Conservation (phyloP, 2,329 filamentous ascomycete genomes). For the Seiridium unicorne region DNA sequence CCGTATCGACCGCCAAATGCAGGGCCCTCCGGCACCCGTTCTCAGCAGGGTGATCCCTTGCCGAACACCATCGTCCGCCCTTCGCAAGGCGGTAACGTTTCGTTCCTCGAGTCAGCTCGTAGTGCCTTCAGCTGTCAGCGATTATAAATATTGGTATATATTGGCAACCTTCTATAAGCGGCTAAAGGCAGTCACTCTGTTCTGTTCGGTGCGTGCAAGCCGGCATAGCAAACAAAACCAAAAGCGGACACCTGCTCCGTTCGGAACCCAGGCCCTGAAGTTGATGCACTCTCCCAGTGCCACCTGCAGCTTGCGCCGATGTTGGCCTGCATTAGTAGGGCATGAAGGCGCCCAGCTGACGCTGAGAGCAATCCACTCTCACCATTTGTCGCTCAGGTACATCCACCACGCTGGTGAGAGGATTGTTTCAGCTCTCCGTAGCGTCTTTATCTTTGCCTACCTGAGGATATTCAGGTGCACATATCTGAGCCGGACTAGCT, state of each 20-base stretch:
- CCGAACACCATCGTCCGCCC: no score
- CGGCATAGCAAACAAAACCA: background rate
- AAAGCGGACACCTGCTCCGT: background rate
- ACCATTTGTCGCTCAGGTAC: background rate
- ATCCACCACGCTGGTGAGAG: background rate
- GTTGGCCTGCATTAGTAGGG: slow-evolving; percentile 9
- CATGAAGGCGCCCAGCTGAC: slow-evolving; percentile 1
- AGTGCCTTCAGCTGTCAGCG: no score
- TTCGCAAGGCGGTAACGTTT: no score
- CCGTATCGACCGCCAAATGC: no score
- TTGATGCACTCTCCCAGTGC: background rate
- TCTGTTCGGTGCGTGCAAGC: background rate
- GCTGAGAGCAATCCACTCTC: background rate
- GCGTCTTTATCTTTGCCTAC: background rate
- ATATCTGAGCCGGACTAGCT: no score
- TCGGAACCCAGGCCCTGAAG: background rate
- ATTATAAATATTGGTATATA: background rate
- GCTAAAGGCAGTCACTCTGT: background rate
- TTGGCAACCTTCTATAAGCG: background rate
- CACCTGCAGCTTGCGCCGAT: slow-evolving; percentile 6
- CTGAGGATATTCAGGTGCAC: no score
- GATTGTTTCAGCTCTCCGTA: background rate
- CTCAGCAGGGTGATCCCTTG: no score
- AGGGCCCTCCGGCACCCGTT: no score
- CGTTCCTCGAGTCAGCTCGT: no score